A percentile compares a stretch with the other conserved stretches of the same genome.
phyloP scores from a whole-genome alignment of 306 rosid genomes.

The Sphenostylis stenocarpa region DNA sequence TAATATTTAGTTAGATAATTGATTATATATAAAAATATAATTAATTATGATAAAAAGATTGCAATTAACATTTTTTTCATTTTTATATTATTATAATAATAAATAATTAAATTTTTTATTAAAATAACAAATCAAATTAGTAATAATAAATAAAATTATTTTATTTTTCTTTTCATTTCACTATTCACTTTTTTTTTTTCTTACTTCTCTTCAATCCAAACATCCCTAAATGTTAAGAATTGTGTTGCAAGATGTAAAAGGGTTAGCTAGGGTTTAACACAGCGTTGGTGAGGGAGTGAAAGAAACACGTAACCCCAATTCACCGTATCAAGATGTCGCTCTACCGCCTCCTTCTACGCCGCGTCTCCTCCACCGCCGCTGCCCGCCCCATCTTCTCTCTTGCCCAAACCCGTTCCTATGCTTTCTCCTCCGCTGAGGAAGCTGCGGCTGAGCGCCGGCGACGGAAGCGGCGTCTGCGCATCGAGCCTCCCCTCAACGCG shows the following conservation, averaged over 20 bases:
- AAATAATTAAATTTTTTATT: no score
- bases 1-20: no score
- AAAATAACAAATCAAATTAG: no score
- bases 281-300: background rate
- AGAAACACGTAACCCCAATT: background rate
- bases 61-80: no score
- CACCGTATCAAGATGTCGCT: slow-evolving; percentile 38
- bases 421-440: slow-evolving; percentile 92
- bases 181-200: no score
- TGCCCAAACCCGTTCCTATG: slow-evolving; percentile 53
- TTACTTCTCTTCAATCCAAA: no score
- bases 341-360: slow-evolving; percentile 63
- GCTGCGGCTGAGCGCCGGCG: slow-evolving; percentile 96
- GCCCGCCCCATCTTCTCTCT: slow-evolving; percentile 27
- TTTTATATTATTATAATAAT: no score
- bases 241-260: background rate
- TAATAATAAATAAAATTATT: no score
- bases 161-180: no score
- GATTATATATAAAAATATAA: no score
- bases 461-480: slow-evolving; percentile 83
- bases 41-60: no score
- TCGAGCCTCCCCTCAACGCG: slow-evolving; percentile 87
- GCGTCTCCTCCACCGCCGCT: slow-evolving; percentile 45
- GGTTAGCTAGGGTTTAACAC: background rate
- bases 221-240: background rate